A percentile compares a stretch with the other conserved stretches of the same genome.
Conservation (phyloP, 306 rosid species). For the Potentilla sterilis region DNA sequence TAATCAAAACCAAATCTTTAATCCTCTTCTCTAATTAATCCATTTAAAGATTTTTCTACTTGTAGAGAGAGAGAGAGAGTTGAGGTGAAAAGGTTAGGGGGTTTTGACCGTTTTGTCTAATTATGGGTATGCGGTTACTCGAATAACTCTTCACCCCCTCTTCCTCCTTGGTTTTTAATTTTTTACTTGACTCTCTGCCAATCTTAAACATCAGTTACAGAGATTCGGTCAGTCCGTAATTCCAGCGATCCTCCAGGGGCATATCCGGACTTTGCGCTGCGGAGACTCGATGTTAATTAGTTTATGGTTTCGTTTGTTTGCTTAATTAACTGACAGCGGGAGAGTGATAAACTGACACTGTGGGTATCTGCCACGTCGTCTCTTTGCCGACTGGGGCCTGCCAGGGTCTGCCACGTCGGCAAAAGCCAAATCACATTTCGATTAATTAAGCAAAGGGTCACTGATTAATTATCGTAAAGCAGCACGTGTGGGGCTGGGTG, state of each 20-base stretch:
- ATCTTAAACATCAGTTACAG: slow-evolving; percentile 9
- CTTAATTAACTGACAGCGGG: background rate
- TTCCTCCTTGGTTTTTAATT: background rate
- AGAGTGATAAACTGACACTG: slow-evolving; percentile 23
- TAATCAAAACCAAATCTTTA: background rate
- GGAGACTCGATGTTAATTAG: background rate
- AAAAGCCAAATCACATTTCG: slow-evolving; percentile 1
- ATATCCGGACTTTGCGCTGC: slow-evolving; percentile 15
- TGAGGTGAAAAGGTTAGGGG: background rate
- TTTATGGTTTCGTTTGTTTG: background rate
- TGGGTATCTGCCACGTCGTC: slow-evolving; percentile 46
- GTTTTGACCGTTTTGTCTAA: slow-evolving; percentile 41
- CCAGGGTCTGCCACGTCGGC: slow-evolving; percentile 45
- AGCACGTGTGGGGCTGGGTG: slow-evolving; percentile 50
- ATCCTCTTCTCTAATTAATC: background rate
- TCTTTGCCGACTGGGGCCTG: slow-evolving; percentile 27
- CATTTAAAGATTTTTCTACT: background rate
- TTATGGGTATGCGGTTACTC: slow-evolving; percentile 34
- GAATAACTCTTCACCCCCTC: slow-evolving; percentile 18
- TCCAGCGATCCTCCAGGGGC: slow-evolving; percentile 11
- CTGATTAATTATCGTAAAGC: background rate
- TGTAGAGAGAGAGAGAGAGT: background rate
- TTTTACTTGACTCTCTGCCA: background rate
- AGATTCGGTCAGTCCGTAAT: slow-evolving; percentile 30
- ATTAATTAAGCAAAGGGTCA: background rate